Percentiles rank a stretch among this genome's conserved stretches.
Conservation (phyloP, 345 rosid species). For the Murraya paniculata region DNA sequence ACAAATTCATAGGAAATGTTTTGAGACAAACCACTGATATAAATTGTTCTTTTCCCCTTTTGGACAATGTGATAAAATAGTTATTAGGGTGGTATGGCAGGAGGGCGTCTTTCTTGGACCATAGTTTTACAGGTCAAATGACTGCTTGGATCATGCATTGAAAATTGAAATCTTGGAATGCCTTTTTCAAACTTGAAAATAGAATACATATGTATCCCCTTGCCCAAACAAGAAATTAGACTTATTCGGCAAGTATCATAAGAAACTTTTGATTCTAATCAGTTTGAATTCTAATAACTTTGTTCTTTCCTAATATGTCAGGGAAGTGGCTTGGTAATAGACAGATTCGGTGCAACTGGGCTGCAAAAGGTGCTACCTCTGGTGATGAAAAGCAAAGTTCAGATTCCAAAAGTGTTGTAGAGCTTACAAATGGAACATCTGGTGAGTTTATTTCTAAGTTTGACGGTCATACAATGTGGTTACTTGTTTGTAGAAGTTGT, state of each 20-base stretch:
- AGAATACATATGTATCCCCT: background rate
- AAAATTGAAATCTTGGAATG: background rate
- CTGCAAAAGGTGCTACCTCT: conserved; percentile 70
- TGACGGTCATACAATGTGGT: background rate
- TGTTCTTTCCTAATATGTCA: conserved; percentile 15
- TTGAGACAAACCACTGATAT: background rate
- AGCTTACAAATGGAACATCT: conserved; percentile 74
- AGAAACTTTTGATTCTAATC: background rate
- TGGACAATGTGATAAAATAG: background rate
- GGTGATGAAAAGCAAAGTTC: conserved; percentile 70
- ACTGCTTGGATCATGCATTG: background rate
- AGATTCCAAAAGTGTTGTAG: conserved; percentile 75
- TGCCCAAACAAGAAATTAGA: background rate
- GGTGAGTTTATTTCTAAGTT: conserved; percentile 42
- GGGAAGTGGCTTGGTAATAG: conserved; percentile 95
- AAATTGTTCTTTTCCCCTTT: background rate
- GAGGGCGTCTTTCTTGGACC: background rate
- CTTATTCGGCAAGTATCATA: background rate
- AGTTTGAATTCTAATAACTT: background rate
- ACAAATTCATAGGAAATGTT: too few species aligned
- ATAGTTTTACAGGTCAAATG: background rate
- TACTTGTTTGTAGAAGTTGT: background rate
- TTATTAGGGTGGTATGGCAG: background rate
- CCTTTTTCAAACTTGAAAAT: background rate
- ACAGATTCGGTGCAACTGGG: conserved; percentile 97